Percentiles rank a stretch among this genome's conserved stretches.
These are phyloP conservation scores for Paracoccidioides brasiliensis DNA, from an alignment of 2,329 filamentous ascomycete genomes.

Conservation along the genomic window DNA sequence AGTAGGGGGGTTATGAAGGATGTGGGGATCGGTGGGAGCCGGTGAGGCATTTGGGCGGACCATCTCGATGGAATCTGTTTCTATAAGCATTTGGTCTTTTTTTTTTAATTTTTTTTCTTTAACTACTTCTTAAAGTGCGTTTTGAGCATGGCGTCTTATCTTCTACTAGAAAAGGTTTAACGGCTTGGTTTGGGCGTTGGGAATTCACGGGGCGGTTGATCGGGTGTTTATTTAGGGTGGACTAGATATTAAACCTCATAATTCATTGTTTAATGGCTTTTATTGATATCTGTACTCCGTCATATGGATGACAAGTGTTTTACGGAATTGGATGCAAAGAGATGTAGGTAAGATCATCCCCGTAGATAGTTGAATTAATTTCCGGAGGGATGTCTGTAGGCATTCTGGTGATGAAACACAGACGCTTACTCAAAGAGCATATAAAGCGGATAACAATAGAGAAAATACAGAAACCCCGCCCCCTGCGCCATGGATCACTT, in stretches of 20 bases:
- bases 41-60: background rate
- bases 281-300: background rate
- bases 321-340: background rate
- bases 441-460: background rate
- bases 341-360: background rate
- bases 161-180: background rate
- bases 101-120: background rate
- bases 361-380: conserved; percentile 4
- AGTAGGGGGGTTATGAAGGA: conserved; percentile 2
- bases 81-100: background rate
- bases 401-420: conserved; percentile 8
- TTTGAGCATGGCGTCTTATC: background rate
- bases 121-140: background rate
- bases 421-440: background rate
- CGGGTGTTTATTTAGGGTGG: background rate
- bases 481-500: conserved; percentile 12
- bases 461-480: conserved; percentile 1
- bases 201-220: background rate
- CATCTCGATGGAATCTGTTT: background rate
- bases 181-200: background rate
- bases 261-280: background rate
- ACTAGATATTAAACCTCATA: background rate
- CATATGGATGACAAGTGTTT: background rate
- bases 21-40: conserved; percentile 2
- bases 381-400: background rate